Evolutionary conservation across 176 grass and related monocot species (phyloP).

Genomic region (Oryza meyeriana): DNA sequence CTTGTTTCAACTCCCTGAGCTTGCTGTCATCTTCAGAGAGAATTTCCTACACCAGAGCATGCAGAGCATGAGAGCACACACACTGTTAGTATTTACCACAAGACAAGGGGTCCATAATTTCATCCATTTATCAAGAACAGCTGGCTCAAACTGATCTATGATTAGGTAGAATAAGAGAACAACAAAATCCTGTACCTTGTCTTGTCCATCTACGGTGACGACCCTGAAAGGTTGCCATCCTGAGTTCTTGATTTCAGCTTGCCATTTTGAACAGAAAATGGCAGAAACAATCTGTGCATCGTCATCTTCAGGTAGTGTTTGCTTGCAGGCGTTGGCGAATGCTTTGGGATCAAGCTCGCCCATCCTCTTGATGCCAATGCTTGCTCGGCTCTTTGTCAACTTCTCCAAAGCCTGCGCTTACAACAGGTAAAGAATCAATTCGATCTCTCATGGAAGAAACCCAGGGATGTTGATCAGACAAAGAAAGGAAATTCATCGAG

Average conservation of each 20-base stretch:
- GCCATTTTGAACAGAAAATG: constrained; percentile 41
- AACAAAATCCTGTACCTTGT: constrained; percentile 27
- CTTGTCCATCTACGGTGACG: constrained; percentile 30
- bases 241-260: constrained; percentile 39
- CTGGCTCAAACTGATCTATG: too few relatives aligned
- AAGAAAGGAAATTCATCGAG: too few relatives aligned
- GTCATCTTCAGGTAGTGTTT: constrained; percentile 31
- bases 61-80: not conserved
- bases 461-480: too few relatives aligned
- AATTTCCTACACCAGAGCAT: constrained; percentile 33
- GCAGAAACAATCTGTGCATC: not conserved
- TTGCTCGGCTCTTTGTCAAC: not conserved
- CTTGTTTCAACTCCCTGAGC: constrained; percentile 34
- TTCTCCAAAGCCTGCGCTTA: too few relatives aligned
- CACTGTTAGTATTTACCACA: too few relatives aligned
- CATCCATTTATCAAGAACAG: too few relatives aligned
- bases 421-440: too few relatives aligned
- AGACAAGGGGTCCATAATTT: too few relatives aligned
- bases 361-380: constrained; percentile 42
- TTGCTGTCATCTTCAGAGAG: constrained; percentile 45
- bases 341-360: constrained; percentile 52
- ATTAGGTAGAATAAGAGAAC: too few relatives aligned
- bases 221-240: constrained; percentile 45
- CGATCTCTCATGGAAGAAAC: too few relatives aligned
- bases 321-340: constrained; percentile 38